Base-by-base conservation (phyloP, 2,329 filamentous ascomycete species). In the Fusarium sp. region DNA sequence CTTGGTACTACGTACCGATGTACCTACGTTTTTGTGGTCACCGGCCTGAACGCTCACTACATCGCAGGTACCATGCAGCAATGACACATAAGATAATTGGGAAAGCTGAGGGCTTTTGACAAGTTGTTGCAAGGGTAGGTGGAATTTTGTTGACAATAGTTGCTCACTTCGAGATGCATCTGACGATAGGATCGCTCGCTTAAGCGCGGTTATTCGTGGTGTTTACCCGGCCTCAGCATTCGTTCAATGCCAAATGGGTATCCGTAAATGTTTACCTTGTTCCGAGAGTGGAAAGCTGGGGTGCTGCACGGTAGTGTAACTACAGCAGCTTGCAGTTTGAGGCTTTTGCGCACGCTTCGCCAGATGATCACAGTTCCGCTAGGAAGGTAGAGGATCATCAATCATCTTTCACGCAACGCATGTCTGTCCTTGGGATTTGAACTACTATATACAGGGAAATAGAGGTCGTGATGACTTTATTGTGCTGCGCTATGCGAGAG, bases 91-190 rank as follows among this genome's bases (percentile, higher is more conserved):
- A 44, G 35, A 17, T 44, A 45, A 54, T 46, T 45, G 56, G 28
- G 59, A 65, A 57, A 65, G 62, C 19, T 62, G 50, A 41, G 45
- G 17, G 8, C 26, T 35, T 46, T 65, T 65, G 56, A 57, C 52
- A 62, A 55, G 61, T 50, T 50, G 49, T 22, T 48, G 55, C 58
- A 66, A 60, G 67, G 60, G 58, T 64, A 26, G 48, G 47, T 28
- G 40, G 62, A 62, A 65, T 61, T 62, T 58, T 50, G 54, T 69
- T 72, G 65, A 62, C 64, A 67, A 69, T 69, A 62, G 59, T 67
- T 70, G 62, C 64, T 67, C 58, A 62, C 64, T 69, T 47, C 11
- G 41, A 45, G 60, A 53, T 40, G 46, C 47, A 61, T 60, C 33
- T 45, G 20, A 49, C 46, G 58, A 62, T 50, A 37, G 60, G 61